Evolutionary conservation across 345 rosid genomes (phyloP).

Genomic region (Passiflora organensis): DNA sequence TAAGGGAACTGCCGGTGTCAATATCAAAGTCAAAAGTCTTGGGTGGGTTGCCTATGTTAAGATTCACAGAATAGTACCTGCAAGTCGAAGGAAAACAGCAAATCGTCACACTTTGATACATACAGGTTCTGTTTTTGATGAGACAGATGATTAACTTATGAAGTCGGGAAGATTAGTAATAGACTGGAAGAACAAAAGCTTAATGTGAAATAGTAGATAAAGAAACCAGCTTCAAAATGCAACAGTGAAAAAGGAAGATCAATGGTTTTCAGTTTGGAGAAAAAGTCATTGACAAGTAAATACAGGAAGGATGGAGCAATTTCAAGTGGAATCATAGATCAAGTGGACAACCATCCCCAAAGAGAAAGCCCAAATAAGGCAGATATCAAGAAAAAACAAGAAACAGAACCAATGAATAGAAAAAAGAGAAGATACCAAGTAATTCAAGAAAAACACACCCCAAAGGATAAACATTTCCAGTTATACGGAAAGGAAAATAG

Average conservation of each 20-base stretch:
- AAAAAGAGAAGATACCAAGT: background rate
- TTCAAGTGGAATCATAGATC: no score
- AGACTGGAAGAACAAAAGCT: background rate
- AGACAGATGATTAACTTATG: background rate
- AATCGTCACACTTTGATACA: no score
- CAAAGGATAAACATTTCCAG: slow-evolving; percentile 86
- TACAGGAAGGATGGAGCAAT: no score
- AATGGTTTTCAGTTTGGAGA: no score
- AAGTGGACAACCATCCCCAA: no score
- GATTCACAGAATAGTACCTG: slow-evolving; percentile 69
- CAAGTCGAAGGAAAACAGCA: no score
- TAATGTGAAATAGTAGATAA: background rate
- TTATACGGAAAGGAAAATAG: slow-evolving; percentile 53
- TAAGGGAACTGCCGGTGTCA: slow-evolving; percentile 91
- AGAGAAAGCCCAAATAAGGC: no score
- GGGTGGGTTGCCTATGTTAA: slow-evolving; percentile 68
- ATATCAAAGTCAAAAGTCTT: slow-evolving; percentile 78
- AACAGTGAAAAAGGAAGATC: no score
- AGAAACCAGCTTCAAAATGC: no score
- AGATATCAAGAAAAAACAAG: no score
- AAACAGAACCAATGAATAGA: background rate
- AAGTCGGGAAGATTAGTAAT: background rate
- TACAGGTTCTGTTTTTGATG: no score
- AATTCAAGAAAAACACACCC: slow-evolving; percentile 41
- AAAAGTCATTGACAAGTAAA: no score